Conservation (phyloP, 2,329 filamentous ascomycete genomes). For the Metarhizium robertsii region DNA sequence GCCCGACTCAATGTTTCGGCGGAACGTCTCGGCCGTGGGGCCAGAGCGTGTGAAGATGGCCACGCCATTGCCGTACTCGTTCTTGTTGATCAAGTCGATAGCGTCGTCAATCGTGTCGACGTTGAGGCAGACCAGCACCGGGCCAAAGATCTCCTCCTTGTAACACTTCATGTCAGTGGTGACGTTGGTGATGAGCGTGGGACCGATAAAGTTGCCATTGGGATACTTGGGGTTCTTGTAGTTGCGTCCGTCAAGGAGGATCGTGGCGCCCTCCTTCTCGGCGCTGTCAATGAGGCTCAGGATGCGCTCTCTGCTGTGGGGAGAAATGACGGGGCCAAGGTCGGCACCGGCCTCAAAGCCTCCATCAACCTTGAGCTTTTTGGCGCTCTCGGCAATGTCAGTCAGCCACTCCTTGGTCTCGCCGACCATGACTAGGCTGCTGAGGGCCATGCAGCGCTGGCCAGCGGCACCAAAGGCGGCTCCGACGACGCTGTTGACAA, state of each 20-base stretch:
- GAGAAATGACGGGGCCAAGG: conserved; percentile 73
- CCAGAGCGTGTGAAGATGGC: conserved; percentile 78
- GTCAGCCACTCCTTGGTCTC: conserved; percentile 77
- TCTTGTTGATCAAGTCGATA: conserved; percentile 71
- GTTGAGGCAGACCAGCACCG: conserved; percentile 73
- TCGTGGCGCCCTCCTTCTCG: conserved; percentile 71
- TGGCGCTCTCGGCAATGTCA: conserved; percentile 69
- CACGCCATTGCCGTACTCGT: conserved; percentile 80
- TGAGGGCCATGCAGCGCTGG: conserved; percentile 80
- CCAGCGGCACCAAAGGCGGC: conserved; percentile 79
- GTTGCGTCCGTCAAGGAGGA: conserved; percentile 72
- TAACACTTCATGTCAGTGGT: conserved; percentile 78
- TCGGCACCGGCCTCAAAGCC: conserved; percentile 76
- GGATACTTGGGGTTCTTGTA: conserved; percentile 70
- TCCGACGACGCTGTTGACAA: conserved; percentile 73
- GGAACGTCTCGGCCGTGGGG: conserved; percentile 68
- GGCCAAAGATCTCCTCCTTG: conserved; percentile 77
- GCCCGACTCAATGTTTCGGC: conserved; percentile 72
- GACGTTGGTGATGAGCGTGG: conserved; percentile 75
- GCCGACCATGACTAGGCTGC: conserved; percentile 73
- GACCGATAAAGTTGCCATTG: conserved; percentile 76
- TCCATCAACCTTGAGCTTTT: conserved; percentile 63
- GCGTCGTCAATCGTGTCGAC: conserved; percentile 71
- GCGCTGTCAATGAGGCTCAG: conserved; percentile 67
- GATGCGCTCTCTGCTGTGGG: conserved; percentile 70